Percentiles rank a stretch among this genome's conserved stretches.
These are phyloP conservation scores for Pythium diclinum DNA, from an alignment of 352 stramenopile genomes.

Conservation along the genomic window DNA sequence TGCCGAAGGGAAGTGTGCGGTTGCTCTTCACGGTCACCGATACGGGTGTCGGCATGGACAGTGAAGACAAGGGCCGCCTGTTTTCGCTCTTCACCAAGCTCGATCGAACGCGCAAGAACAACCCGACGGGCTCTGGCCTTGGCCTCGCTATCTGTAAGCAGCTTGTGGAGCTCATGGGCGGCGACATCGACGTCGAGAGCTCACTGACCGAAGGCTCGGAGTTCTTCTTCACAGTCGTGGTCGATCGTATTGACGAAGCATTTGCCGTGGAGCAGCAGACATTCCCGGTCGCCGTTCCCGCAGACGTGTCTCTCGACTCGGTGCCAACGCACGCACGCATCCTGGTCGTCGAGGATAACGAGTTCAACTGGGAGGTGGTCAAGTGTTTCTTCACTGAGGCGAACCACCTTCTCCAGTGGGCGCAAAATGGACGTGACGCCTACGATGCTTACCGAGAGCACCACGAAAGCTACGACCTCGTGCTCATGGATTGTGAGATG, in stretches of 20 bases:
- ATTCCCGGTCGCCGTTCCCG: constrained; percentile 37
- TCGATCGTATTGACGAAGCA: constrained; percentile 51
- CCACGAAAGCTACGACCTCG: constrained; percentile 70
- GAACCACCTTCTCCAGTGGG: constrained; percentile 80
- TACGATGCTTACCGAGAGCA: constrained; percentile 73
- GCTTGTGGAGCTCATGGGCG: constrained; percentile 86
- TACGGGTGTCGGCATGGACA: constrained; percentile 78
- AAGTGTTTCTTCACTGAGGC: constrained; percentile 84
- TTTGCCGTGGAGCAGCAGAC: constrained; percentile 39
- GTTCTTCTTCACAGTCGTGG: constrained; percentile 84
- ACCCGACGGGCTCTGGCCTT: constrained; percentile 82
- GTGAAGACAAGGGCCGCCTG: constrained; percentile 71
- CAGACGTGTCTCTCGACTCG: constrained; percentile 25
- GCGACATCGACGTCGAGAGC: constrained; percentile 82
- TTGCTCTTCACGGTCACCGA: constrained; percentile 85
- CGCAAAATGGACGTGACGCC: constrained; percentile 72
- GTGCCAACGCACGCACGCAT: constrained; percentile 73
- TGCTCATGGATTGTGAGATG: constrained; percentile 88
- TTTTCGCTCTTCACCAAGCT: constrained; percentile 85
- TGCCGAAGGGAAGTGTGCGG: constrained; percentile 64
- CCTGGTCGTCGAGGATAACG: constrained; percentile 86
- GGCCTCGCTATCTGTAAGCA: constrained; percentile 88
- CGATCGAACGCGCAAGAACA: constrained; percentile 79
- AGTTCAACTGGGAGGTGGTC: constrained; percentile 90
- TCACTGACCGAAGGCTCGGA: constrained; percentile 72